Conservation (phyloP, 257 asterid species). For the Nicotiana tomentosiformis region DNA sequence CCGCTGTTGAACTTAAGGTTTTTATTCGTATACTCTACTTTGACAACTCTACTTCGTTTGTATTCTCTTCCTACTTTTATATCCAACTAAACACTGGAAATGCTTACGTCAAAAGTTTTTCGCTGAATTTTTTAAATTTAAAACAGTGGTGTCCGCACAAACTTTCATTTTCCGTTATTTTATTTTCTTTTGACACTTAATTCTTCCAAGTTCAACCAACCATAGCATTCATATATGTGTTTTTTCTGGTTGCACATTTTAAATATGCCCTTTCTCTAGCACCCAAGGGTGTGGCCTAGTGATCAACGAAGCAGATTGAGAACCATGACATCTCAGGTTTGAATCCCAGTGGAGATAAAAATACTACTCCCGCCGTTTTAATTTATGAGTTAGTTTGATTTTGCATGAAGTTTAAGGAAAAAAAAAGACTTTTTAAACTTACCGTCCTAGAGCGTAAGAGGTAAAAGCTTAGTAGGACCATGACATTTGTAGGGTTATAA, state of each 20-base stretch:
- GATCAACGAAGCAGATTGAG: no score
- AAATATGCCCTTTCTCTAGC: neutral
- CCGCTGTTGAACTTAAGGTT: slow-evolving; percentile 88
- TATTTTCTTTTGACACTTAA: neutral
- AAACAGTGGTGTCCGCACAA: neutral
- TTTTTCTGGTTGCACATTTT: neutral
- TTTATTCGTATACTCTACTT: neutral
- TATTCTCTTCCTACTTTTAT: neutral
- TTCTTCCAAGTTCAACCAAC: neutral
- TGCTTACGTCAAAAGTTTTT: neutral
- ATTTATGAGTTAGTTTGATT: no score
- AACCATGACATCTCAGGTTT: no score
- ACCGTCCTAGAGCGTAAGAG: no score
- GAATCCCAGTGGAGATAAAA: no score
- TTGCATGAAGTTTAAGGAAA: no score
- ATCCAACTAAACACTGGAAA: neutral
- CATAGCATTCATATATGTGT: neutral
- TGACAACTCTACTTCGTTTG: neutral
- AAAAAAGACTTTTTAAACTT: no score
- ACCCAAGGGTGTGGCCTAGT: no score
- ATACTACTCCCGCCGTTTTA: no score
- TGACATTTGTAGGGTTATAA: no score
- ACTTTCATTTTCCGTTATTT: neutral
- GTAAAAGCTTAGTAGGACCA: no score
- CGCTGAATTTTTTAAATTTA: neutral